phyloP scores from a whole-genome alignment of 139 green algal genomes.

The Haematococcus lacustris region DNA sequence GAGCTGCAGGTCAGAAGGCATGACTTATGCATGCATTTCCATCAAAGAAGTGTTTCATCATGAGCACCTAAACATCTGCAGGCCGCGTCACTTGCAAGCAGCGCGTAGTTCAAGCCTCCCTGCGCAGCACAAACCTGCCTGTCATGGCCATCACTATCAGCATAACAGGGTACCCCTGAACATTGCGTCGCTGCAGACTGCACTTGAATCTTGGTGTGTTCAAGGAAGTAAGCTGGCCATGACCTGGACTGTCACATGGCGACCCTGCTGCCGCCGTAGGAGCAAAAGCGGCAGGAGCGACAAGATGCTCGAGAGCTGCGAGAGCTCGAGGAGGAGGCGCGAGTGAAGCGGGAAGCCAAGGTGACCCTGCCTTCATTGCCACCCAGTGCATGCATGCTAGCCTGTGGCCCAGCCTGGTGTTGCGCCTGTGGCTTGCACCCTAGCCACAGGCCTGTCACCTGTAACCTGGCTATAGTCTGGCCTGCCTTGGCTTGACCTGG shows the following conservation, averaged over 20 bases:
- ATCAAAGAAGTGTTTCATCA: background rate
- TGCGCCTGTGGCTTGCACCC: no score
- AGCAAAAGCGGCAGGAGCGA: background rate
- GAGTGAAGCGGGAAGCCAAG: background rate
- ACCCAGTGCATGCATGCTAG: no score
- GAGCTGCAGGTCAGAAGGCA: conserved; percentile 59
- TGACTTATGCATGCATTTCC: background rate
- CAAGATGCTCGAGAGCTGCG: background rate
- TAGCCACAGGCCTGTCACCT: no score
- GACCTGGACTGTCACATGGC: background rate
- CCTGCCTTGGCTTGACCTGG: no score
- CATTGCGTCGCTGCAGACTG: no score
- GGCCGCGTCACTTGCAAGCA: background rate
- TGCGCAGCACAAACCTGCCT: background rate
- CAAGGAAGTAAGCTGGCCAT: background rate
- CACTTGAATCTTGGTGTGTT: background rate
- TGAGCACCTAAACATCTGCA: background rate
- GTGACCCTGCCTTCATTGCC: no score
- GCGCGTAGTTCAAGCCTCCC: background rate
- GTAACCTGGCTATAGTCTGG: no score
- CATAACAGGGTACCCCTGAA: no score
- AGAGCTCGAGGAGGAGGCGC: background rate
- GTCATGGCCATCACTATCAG: background rate
- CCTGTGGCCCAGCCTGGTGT: no score
- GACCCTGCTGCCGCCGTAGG: background rate